A percentile compares a stretch with the other conserved stretches of the same genome.
Evolutionary conservation across 1,284 basidiomycete species (phyloP).

Genomic region (Sporisorium graminicola): DNA sequence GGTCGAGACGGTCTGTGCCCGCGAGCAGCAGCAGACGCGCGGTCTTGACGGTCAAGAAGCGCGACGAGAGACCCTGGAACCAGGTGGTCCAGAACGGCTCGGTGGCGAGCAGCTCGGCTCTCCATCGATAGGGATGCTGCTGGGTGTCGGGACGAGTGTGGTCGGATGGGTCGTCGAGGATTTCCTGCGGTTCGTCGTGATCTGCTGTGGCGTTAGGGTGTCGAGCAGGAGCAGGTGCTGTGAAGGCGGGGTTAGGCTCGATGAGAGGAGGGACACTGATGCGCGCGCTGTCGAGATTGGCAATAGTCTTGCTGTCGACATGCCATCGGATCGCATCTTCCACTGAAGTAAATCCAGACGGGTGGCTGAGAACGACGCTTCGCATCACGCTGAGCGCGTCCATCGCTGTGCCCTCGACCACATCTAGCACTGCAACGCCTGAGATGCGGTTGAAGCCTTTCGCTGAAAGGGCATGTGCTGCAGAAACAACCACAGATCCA

Average conservation of each 20-base stretch:
- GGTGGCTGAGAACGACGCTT: slow-evolving; percentile 84
- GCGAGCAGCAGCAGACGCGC: slow-evolving; percentile 90
- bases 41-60: slow-evolving; percentile 81
- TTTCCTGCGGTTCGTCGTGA: slow-evolving; percentile 32
- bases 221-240: neutral
- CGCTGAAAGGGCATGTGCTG: slow-evolving; percentile 47
- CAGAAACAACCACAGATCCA: slow-evolving; percentile 57
- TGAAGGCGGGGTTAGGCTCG: slow-evolving; percentile 34
- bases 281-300: slow-evolving; percentile 64
- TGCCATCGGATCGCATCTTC: slow-evolving; percentile 95
- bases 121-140: slow-evolving; percentile 75
- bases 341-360: slow-evolving; percentile 83
- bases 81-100: slow-evolving; percentile 93
- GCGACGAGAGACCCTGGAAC: slow-evolving; percentile 84
- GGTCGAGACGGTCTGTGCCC: slow-evolving; percentile 91
- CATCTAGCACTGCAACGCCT: slow-evolving; percentile 90
- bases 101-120: slow-evolving; percentile 84
- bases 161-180: slow-evolving; percentile 3
- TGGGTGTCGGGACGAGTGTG: neutral
- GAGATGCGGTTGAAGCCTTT: slow-evolving; percentile 71
- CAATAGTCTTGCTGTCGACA: slow-evolving; percentile 72
- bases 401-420: slow-evolving; percentile 96
- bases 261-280: slow-evolving; percentile 65
- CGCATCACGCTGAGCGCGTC: slow-evolving; percentile 93
- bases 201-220: neutral